phyloP scores from a whole-genome alignment of 345 rosid genomes.

The Eucalyptus viminalis region DNA sequence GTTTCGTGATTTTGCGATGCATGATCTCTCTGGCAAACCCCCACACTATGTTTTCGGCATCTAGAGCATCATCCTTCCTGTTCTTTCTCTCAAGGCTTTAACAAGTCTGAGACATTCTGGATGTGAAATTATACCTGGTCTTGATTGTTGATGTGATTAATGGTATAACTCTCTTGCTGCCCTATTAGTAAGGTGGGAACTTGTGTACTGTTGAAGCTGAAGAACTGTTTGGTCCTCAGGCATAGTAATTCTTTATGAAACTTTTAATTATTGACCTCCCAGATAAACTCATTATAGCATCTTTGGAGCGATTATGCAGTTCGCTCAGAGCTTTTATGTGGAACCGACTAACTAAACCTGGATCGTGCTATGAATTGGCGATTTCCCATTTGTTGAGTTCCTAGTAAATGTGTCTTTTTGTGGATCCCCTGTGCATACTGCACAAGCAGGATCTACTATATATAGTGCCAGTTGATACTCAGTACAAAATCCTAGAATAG shows the following conservation, averaged over 20 bases:
- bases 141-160: not conserved
- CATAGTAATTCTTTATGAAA: not conserved
- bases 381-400: not conserved
- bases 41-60: not conserved
- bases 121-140: not conserved
- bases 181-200: not conserved
- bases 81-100: not conserved
- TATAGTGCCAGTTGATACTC: not conserved
- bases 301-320: not conserved
- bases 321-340: not conserved
- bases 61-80: not conserved
- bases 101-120: not conserved
- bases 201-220: not conserved
- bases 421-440: not conserved
- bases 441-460: not conserved
- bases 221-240: not conserved
- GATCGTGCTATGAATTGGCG: not conserved
- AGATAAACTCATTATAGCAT: not conserved
- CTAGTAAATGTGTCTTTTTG: not conserved
- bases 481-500: not conserved
- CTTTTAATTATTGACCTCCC: not conserved
- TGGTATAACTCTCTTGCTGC: not conserved
- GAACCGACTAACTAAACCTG: not conserved
- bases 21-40: not conserved
- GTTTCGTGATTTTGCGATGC: not conserved